Percentiles rank a stretch among this genome's conserved stretches.
phyloP scores from a whole-genome alignment of 108 stramenopile genomes.

The Pseudonitzschia multiseries region DNA sequence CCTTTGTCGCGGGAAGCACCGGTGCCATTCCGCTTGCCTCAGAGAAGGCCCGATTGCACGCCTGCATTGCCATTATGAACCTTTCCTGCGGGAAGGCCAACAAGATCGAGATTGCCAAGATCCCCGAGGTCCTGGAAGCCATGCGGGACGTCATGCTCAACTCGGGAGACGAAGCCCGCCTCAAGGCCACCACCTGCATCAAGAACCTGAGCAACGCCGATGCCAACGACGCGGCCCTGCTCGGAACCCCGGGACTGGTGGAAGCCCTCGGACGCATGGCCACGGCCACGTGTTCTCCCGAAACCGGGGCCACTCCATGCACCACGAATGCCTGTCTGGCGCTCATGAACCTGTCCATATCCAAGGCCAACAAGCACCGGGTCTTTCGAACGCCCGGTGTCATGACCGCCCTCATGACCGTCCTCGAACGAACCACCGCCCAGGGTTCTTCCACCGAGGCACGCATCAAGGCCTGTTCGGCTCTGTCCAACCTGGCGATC shows the following conservation, averaged over 20 bases:
- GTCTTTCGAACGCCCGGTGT: conserved; percentile 86
- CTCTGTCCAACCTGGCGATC: conserved; percentile 85
- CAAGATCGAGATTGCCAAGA: conserved; percentile 84
- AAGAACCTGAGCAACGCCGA: conserved; percentile 90
- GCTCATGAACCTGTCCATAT: conserved; percentile 86
- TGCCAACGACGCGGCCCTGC: conserved; percentile 81
- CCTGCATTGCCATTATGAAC: conserved; percentile 92
- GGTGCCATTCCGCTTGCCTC: conserved; percentile 59
- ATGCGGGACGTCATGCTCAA: conserved; percentile 88
- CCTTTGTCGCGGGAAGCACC: conserved; percentile 51
- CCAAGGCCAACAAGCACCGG: conserved; percentile 86
- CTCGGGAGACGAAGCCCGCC: conserved; percentile 72
- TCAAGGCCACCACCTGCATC: conserved; percentile 90
- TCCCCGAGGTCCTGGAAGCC: conserved; percentile 72
- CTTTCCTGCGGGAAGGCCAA: conserved; percentile 89
- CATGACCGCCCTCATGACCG: conserved; percentile 90
- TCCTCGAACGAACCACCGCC: conserved; percentile 72
- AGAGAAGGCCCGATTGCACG: conserved; percentile 83
- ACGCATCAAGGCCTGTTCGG: conserved; percentile 87
- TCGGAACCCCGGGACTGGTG: conserved; percentile 79
- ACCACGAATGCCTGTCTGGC: conserved; percentile 89
- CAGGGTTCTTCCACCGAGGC: conserved; percentile 73
- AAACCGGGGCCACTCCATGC: conserved; percentile 76
- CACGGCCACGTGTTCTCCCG: conserved; percentile 63
- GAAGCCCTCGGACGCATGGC: conserved; percentile 82